Conservation (phyloP, 2,329 filamentous ascomycete genomes). For the Whalleya microplaca region DNA sequence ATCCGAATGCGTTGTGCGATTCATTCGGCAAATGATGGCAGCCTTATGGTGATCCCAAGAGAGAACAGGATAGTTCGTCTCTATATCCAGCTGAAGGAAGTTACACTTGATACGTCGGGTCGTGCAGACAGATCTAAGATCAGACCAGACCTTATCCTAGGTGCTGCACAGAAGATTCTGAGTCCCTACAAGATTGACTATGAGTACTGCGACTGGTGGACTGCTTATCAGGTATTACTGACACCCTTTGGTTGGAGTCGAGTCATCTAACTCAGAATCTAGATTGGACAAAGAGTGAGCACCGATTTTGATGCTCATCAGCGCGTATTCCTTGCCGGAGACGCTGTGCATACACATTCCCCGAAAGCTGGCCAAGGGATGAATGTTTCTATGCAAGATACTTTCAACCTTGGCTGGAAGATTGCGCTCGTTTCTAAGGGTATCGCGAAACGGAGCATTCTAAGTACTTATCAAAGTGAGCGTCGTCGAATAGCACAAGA, state of each 20-base stretch:
- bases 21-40: conserved; percentile 54
- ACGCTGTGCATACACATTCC: conserved; percentile 61
- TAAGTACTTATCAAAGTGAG: conserved; percentile 56
- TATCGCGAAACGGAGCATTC: conserved; percentile 45
- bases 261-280: conserved; percentile 37
- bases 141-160: conserved; percentile 60
- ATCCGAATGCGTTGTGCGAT: conserved; percentile 58
- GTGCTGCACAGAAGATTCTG: conserved; percentile 61
- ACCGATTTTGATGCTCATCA: conserved; percentile 57
- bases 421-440: conserved; percentile 51
- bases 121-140: conserved; percentile 57
- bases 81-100: conserved; percentile 58
- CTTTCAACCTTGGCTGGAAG: conserved; percentile 63
- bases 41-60: conserved; percentile 61
- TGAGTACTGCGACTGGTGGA: conserved; percentile 67
- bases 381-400: conserved; percentile 73
- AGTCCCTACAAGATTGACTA: conserved; percentile 66
- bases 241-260: neutral
- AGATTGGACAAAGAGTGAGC: conserved; percentile 68
- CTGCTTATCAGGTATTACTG: conserved; percentile 59
- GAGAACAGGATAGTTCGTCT: conserved; percentile 61
- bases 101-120: conserved; percentile 27
- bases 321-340: conserved; percentile 71
- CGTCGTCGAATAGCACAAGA: conserved; percentile 64
- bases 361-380: conserved; percentile 73